A percentile compares a stretch with the other conserved stretches of the same genome.
These are phyloP conservation scores for Colletotrichum tanaceti DNA, from an alignment of 2,329 filamentous ascomycete species.

Conservation along the genomic window DNA sequence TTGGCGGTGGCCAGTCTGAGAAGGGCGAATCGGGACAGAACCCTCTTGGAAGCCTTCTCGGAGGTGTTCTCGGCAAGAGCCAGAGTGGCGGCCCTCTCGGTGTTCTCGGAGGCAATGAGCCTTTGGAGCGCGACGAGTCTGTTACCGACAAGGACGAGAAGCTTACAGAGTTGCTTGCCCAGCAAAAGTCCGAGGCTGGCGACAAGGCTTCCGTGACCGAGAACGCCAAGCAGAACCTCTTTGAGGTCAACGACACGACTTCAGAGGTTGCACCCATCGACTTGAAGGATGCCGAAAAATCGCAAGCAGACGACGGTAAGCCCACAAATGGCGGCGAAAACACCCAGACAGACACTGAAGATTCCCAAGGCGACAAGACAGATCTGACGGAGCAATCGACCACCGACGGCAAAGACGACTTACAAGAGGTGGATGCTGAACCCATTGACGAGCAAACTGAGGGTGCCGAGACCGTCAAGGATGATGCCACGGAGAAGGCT, in stretches of 20 bases:
- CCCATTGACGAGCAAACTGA: slow-evolving; percentile 31
- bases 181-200: slow-evolving; percentile 30
- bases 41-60: slow-evolving; percentile 16
- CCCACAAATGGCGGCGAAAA: slow-evolving; percentile 35
- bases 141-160: slow-evolving; percentile 39
- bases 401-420: slow-evolving; percentile 27
- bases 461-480: slow-evolving; percentile 17
- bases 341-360: slow-evolving; percentile 39
- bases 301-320: slow-evolving; percentile 34
- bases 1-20: slow-evolving; percentile 12
- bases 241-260: slow-evolving; percentile 38
- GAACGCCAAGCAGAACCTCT: slow-evolving; percentile 41
- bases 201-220: slow-evolving; percentile 36
- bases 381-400: slow-evolving; percentile 37
- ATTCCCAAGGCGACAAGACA: slow-evolving; percentile 39
- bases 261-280: slow-evolving; percentile 40
- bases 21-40: slow-evolving; percentile 23
- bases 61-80: slow-evolving; percentile 27
- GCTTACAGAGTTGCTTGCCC: slow-evolving; percentile 32
- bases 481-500: slow-evolving; percentile 30
- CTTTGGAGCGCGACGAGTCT: slow-evolving; percentile 30
- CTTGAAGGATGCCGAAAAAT: slow-evolving; percentile 36
- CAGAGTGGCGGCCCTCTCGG: slow-evolving; percentile 28
- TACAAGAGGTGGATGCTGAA: slow-evolving; percentile 37
- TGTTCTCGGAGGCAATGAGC: slow-evolving; percentile 30